A percentile compares a stretch with the other conserved stretches of the same genome.
Evolutionary conservation across 2,329 filamentous ascomycete genomes (phyloP).

Genomic region (Alternaria consortialis): DNA sequence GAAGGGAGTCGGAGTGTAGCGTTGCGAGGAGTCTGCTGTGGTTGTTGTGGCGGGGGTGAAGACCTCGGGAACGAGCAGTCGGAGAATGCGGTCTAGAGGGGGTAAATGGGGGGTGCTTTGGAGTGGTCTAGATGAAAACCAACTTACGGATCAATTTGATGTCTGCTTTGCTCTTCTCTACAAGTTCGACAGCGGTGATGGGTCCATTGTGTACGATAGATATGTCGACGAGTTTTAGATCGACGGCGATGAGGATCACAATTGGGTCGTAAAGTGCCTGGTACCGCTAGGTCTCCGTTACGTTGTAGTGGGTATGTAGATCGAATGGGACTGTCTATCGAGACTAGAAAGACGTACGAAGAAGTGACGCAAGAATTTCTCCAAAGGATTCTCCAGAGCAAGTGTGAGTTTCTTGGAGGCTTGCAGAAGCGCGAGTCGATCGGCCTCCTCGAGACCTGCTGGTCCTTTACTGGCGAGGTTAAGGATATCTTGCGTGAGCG

Average conservation of each 20-base stretch:
- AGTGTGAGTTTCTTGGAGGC: constrained; percentile 12
- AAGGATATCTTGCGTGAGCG: constrained; percentile 9
- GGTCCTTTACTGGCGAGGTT: constrained; percentile 7
- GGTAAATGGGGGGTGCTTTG: background rate
- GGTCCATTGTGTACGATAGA: constrained; percentile 13
- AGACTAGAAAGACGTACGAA: background rate
- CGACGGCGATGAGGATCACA: constrained; percentile 18
- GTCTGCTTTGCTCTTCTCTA: constrained; percentile 19
- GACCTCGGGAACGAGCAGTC: background rate
- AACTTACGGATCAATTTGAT: background rate
- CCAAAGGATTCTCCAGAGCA: constrained; percentile 16
- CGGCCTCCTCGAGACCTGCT: constrained; percentile 14
- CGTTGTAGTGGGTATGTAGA: background rate
- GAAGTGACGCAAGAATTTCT: constrained; percentile 15
- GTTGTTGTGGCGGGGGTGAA: background rate
- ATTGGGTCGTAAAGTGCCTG: background rate
- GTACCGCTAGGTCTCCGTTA: background rate
- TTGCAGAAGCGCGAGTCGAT: constrained; percentile 17
- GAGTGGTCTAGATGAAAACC: accelerated
- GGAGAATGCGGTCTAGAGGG: background rate
- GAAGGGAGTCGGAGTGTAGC: background rate
- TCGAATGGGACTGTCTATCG: background rate
- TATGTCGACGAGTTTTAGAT: constrained; percentile 27
- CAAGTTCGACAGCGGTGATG: constrained; percentile 19
- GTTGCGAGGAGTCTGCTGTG: background rate